Evolutionary conservation across 768 basidiomycete species (phyloP).

Genomic region (Amanita polypyramis): DNA sequence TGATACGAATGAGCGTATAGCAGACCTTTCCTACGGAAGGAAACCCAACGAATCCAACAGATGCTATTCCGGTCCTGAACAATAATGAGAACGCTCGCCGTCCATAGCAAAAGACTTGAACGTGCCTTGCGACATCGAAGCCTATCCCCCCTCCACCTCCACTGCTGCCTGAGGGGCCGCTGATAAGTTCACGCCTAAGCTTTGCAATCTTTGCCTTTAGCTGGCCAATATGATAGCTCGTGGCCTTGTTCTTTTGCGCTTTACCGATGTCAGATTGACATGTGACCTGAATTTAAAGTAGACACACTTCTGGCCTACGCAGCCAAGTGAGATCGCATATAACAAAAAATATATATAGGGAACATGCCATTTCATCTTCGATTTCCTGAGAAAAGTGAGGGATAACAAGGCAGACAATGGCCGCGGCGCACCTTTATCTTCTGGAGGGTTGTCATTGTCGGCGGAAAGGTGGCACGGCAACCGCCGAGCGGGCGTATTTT

Average conservation of each 20-base stretch:
- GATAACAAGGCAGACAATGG: slow-evolving; percentile 16
- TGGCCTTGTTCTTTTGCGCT: slow-evolving; percentile 96
- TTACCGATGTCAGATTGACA: slow-evolving; percentile 14
- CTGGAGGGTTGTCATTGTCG: slow-evolving; percentile 80
- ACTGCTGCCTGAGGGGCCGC: slow-evolving; percentile 60
- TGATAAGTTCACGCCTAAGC: slow-evolving; percentile 87
- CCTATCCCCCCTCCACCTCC: slow-evolving; percentile 87
- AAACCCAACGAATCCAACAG: slow-evolving; percentile 87
- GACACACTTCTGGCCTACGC: slow-evolving; percentile 69
- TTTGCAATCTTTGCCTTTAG: slow-evolving; percentile 98
- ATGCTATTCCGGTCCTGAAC: slow-evolving; percentile 84
- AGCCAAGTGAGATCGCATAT: slow-evolving; percentile 16
- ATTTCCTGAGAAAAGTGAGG: slow-evolving; percentile 49
- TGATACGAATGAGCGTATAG: not conserved
- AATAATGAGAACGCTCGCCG: not conserved
- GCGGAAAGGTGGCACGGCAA: slow-evolving; percentile 20
- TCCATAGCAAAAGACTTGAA: not conserved
- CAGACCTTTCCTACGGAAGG: slow-evolving; percentile 90
- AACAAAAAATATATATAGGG: slow-evolving; percentile 9
- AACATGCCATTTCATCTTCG: slow-evolving; percentile 90
- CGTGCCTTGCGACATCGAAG: slow-evolving; percentile 84
- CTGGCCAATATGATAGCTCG: slow-evolving; percentile 92
- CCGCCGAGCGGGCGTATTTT: slow-evolving; percentile 21
- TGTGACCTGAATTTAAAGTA: slow-evolving; percentile 1
- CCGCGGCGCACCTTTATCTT: slow-evolving; percentile 61